phyloP scores from a whole-genome alignment of 257 asterid genomes.

The Echium plantagineum region DNA sequence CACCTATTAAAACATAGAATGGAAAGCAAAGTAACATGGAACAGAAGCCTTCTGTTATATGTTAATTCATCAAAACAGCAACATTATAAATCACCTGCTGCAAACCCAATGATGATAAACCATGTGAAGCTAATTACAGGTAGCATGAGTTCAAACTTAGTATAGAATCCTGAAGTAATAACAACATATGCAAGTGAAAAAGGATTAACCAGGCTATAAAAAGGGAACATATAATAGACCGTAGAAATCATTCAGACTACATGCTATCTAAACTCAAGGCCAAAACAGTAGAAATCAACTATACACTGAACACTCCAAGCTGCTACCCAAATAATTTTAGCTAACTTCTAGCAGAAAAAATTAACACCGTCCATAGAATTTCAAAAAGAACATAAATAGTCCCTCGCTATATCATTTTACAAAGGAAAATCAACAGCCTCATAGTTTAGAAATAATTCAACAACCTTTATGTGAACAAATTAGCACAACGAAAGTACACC shows the following conservation, averaged over 20 bases:
- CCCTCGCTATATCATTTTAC: background rate
- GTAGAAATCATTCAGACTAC: background rate
- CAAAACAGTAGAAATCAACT: conserved; percentile 3
- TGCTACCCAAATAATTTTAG: too few species aligned
- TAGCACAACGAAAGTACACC: background rate
- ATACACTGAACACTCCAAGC: background rate
- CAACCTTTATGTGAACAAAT: background rate
- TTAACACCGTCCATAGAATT: background rate
- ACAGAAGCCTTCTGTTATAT: background rate
- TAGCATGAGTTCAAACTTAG: background rate
- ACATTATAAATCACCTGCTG: background rate
- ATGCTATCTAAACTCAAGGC: background rate
- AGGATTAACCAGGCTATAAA: background rate
- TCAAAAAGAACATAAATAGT: too few species aligned
- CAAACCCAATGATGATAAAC: background rate
- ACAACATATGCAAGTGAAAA: background rate
- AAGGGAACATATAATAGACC: background rate
- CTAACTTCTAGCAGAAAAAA: background rate
- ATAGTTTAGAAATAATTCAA: background rate
- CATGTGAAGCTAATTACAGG: background rate
- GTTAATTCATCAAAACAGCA: background rate
- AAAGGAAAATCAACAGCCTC: background rate
- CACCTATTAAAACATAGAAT: too few species aligned
- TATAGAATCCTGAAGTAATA: background rate
- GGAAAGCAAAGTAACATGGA: background rate